A percentile compares a stretch with the other conserved stretches of the same genome.
Evolutionary conservation across 148 eudicot species (phyloP).

Genomic region (Pouteria glomerata): DNA sequence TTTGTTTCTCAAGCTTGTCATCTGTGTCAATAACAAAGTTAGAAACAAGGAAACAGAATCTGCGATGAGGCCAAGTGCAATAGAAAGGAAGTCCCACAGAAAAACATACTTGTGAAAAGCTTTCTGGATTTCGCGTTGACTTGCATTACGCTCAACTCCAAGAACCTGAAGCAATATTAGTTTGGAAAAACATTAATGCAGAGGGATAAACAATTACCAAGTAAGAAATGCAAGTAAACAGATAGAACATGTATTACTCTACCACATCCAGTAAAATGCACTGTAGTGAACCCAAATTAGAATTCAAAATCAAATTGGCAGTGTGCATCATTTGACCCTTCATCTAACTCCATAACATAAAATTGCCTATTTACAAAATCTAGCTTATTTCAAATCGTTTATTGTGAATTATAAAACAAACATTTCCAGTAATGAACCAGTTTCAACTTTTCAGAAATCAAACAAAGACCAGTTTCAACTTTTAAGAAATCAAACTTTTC

Average conservation of each 20-base stretch:
- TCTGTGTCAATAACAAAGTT: background rate
- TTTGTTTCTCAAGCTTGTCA: background rate
- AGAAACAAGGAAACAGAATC: background rate
- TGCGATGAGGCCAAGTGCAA: background rate
- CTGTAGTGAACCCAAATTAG: background rate
- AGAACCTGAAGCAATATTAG: slow-evolving; percentile 48
- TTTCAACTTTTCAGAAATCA: background rate
- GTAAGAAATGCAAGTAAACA: background rate
- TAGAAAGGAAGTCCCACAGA: background rate
- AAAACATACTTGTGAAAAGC: slow-evolving; percentile 90
- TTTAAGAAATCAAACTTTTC: background rate
- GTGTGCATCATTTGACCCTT: background rate
- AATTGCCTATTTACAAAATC: background rate
- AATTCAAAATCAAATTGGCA: background rate
- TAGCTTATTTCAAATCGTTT: background rate
- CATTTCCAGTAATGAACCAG: background rate
- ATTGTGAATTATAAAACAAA: background rate
- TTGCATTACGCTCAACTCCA: slow-evolving; percentile 78
- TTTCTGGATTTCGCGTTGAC: slow-evolving; percentile 85
- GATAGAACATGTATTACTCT: background rate
- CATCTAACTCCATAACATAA: background rate
- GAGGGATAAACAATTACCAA: background rate
- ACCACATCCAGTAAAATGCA: background rate
- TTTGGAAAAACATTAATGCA: slow-evolving; percentile 1
- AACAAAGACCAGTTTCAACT: background rate